These are phyloP conservation scores for Rubia balearica DNA, from an alignment of 305 asterid species.

Conservation along the genomic window DNA sequence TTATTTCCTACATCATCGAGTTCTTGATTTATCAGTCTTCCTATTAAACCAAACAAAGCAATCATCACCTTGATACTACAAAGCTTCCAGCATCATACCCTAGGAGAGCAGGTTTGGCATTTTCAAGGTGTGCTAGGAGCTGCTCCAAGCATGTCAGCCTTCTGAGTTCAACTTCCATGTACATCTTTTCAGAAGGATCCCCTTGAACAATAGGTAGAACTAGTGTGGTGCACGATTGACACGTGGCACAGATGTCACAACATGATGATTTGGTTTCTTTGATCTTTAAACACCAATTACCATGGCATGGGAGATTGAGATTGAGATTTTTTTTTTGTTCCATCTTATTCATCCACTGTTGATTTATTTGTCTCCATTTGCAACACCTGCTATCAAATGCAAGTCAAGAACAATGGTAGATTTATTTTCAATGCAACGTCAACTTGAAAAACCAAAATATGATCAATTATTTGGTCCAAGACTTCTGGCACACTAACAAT, in stretches of 20 bases:
- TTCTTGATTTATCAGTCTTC: no score
- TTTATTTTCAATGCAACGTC: background rate
- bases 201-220: constrained; percentile 68
- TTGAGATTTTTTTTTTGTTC: constrained; percentile 33
- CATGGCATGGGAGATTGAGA: constrained; percentile 42
- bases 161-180: constrained; percentile 85
- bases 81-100: constrained; percentile 81
- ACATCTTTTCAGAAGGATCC: constrained; percentile 79
- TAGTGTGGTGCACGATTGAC: constrained; percentile 84
- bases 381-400: constrained; percentile 51
- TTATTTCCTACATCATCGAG: no score
- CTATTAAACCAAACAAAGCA: no score
- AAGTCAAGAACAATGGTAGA: background rate
- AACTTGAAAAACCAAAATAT: background rate
- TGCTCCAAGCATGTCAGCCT: constrained; percentile 94
- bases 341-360: constrained; percentile 47
- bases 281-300: constrained; percentile 60
- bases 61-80: no score
- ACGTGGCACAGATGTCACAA: constrained; percentile 22
- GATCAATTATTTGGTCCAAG: background rate
- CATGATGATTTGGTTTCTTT: constrained; percentile 58
- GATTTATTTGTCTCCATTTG: constrained; percentile 70
- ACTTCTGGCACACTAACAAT: background rate
- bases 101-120: constrained; percentile 93
- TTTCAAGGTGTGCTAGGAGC: constrained; percentile 37